A percentile compares a stretch with the other conserved stretches of the same genome.
These are phyloP conservation scores for Camelina neglecta DNA, from an alignment of 345 rosid genomes.

Conservation along the genomic window DNA sequence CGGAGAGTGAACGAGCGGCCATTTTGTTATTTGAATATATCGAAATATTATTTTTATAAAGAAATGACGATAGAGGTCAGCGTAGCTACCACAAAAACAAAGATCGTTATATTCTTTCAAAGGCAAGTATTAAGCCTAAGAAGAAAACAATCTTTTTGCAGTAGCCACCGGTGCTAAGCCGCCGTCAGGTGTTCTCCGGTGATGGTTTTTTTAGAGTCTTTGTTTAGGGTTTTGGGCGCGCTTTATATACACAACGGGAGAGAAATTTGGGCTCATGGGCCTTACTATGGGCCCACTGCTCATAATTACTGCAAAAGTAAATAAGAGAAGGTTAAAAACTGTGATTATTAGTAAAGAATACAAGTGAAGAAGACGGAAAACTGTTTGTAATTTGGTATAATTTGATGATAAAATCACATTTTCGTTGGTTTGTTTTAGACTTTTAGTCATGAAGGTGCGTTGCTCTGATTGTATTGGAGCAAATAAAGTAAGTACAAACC, in stretches of 20 bases:
- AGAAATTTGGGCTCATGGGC: conserved; percentile 32
- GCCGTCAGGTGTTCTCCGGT: conserved; percentile 40
- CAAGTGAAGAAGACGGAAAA: neutral
- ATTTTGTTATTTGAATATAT: conserved; percentile 18
- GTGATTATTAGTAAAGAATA: neutral
- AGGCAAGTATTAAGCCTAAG: conserved; percentile 3
- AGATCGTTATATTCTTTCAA: conserved; percentile 17
- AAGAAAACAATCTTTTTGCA: conserved; percentile 37
- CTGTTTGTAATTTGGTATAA: neutral
- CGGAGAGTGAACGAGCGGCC: conserved; percentile 41
- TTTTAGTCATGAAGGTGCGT: neutral
- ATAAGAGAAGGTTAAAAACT: neutral
- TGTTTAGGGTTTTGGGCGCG: conserved; percentile 15
- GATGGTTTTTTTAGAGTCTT: conserved; percentile 8
- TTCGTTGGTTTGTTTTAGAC: neutral
- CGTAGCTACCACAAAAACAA: conserved; percentile 37
- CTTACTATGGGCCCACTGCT: conserved; percentile 2
- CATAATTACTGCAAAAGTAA: neutral
- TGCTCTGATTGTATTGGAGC: neutral
- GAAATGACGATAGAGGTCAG: conserved; percentile 6
- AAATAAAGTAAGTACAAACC: neutral
- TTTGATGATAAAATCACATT: neutral
- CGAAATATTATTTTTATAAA: neutral
- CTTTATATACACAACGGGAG: conserved; percentile 20
- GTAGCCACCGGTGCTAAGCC: conserved; percentile 37